Percentiles rank a stretch among this genome's conserved stretches.
phyloP scores from a whole-genome alignment of 2,329 filamentous ascomycete species.

The Leptodontidium sp. region DNA sequence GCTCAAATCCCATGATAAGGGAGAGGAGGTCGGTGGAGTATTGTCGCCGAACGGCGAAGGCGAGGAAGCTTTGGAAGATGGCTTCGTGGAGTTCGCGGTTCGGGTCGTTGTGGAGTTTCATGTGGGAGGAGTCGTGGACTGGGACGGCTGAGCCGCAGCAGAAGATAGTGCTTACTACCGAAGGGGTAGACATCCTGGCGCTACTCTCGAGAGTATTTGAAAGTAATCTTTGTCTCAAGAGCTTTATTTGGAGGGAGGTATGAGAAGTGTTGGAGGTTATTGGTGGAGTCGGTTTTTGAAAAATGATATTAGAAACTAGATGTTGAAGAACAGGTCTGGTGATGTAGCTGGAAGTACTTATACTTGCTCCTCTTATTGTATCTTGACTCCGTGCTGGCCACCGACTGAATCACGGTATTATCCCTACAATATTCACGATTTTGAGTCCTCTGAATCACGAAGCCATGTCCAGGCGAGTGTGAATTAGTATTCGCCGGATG shows the following conservation, averaged over 20 bases:
- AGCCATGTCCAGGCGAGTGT: background rate
- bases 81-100: conserved; percentile 38
- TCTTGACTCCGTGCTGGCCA: background rate
- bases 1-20: conserved; percentile 15
- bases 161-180: conserved; percentile 30
- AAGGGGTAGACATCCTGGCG: conserved; percentile 4
- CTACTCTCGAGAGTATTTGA: background rate
- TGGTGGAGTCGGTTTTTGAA: background rate
- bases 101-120: conserved; percentile 36
- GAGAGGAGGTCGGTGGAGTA: conserved; percentile 16
- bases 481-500: background rate
- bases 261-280: background rate
- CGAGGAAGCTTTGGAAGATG: conserved; percentile 37
- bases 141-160: conserved; percentile 35
- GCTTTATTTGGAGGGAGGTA: background rate
- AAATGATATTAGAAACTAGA: background rate
- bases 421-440: background rate
- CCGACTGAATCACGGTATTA: background rate
- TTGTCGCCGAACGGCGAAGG: conserved; percentile 32
- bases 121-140: conserved; percentile 5
- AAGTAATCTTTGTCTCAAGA: background rate
- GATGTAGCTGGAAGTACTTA: conserved; percentile 14
- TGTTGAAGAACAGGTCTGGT: background rate
- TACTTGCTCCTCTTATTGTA: background rate
- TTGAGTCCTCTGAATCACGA: background rate